Conservation (phyloP, 495 filamentous ascomycete genomes). For the Aspergillus baeticus region DNA sequence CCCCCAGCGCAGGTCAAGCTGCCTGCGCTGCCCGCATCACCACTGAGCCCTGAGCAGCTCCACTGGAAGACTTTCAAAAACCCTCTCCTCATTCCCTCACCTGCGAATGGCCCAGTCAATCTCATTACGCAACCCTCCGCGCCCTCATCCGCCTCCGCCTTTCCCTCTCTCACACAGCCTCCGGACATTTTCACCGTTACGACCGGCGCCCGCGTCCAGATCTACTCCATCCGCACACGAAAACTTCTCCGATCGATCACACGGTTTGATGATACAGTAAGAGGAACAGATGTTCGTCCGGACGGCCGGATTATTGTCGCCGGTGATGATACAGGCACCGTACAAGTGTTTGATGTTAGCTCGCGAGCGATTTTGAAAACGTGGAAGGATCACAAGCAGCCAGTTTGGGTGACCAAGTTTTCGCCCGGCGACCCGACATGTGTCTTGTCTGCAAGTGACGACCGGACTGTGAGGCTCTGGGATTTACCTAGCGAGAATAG, state of each 20-base stretch:
- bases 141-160: constrained; percentile 46
- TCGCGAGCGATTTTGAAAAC: constrained; percentile 92
- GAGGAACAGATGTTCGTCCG: constrained; percentile 78
- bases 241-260: constrained; percentile 89
- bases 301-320: constrained; percentile 88
- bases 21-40: constrained; percentile 53
- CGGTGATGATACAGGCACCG: constrained; percentile 83
- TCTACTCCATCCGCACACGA: constrained; percentile 85
- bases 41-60: constrained; percentile 77
- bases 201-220: constrained; percentile 83
- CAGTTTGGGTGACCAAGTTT: constrained; percentile 89
- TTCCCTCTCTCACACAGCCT: constrained; percentile 44
- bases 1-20: constrained; percentile 82
- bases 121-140: constrained; percentile 77
- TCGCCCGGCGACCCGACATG: constrained; percentile 81
- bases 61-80: constrained; percentile 96
- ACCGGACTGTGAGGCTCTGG: constrained; percentile 90
- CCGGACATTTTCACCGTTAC: constrained; percentile 89
- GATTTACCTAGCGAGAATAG: constrained; percentile 80
- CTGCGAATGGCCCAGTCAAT: constrained; percentile 79
- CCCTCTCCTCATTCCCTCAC: constrained; percentile 79
- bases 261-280: constrained; percentile 84
- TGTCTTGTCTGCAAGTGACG: constrained; percentile 82
- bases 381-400: constrained; percentile 93
- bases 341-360: constrained; percentile 91